Base-by-base conservation (phyloP, 192 early-diverging fungal species). In the Coemansia sp. region DNA sequence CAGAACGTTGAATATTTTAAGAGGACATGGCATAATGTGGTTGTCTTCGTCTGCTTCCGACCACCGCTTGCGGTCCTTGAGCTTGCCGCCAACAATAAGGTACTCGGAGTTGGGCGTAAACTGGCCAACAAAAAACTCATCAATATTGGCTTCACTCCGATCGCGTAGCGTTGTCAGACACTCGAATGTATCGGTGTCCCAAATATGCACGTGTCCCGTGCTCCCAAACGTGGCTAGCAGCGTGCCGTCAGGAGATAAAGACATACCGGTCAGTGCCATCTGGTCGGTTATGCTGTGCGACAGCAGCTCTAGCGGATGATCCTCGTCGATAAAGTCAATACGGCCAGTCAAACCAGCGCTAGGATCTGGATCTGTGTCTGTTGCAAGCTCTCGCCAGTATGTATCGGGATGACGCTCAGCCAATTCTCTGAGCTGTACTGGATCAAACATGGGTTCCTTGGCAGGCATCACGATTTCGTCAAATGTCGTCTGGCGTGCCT, bases 21-120 rank as follows among this genome's bases (percentile, higher is more conserved):
- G 79, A 5, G 94, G 91, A 64, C 95, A 98, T 2, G 93, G 92
- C 70, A 98, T 67, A 63, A 98, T 94, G 60, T 94, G 92, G 72
- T 95, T 96, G 69, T 98, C 95, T 3, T 94, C 89, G 63, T 96
- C 95, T 50, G 90, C 89, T 53, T 89, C 85, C 6, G 88, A 93
- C 95, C 95, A 96, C 36, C 86, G 79, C 61, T 88, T 85, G 40
- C 93, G 83, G 65, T 98, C 93, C 71, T 96, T 98, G 33, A 91
- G 84, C 72, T 96, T 98, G 59, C 95, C 95, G 7, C 89, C 95
- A 18, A 90, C 88, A 18, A 90, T 85, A 4, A 98, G 61, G 16
- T 86, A 73, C 43, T 82, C 83, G 9, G 86, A 83, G 62, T 87
- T 83, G 23, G 87, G 87, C 9, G 86, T 85, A 46, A 95, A 97